phyloP scores from a whole-genome alignment of 2,329 filamentous ascomycete genomes.

The Aspergillus thermomutatus region DNA sequence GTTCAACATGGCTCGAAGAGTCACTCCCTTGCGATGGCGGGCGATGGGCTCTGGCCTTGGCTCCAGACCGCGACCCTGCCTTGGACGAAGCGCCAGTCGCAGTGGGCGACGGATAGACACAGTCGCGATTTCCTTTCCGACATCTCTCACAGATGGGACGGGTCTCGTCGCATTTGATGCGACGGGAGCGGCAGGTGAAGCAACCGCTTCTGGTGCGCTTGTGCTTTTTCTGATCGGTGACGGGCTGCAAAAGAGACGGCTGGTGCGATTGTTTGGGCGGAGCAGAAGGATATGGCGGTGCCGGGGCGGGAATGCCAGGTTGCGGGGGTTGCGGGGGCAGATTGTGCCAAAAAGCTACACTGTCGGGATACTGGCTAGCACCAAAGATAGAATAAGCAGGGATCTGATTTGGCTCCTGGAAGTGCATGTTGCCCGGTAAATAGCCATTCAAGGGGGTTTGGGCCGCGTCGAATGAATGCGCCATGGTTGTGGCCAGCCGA shows the following conservation, averaged over 20 bases:
- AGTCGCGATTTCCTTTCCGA: constrained; percentile 86
- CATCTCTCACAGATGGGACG: constrained; percentile 87
- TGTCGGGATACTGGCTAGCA: constrained; percentile 38
- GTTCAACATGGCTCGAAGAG: constrained; percentile 51
- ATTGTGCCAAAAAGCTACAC: constrained; percentile 44
- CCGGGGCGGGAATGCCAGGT: constrained; percentile 12
- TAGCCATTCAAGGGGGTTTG: constrained; percentile 28
- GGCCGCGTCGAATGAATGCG: constrained; percentile 28
- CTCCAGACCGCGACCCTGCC: constrained; percentile 36
- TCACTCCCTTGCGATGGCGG: constrained; percentile 44
- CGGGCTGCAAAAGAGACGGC: constrained; percentile 28
- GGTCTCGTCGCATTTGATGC: constrained; percentile 92
- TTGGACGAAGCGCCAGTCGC: constrained; percentile 39
- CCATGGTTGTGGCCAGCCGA: constrained; percentile 22
- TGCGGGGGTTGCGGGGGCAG: constrained; percentile 20
- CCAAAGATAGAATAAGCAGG: constrained; percentile 34
- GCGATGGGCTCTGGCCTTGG: constrained; percentile 40
- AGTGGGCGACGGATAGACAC: constrained; percentile 72
- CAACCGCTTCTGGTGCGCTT: constrained; percentile 90
- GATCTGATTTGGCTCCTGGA: constrained; percentile 22
- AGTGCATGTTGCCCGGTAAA: constrained; percentile 22
- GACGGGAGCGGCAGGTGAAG: constrained; percentile 82
- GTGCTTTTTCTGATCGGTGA: constrained; percentile 77
- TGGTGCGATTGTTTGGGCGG: constrained; percentile 20
- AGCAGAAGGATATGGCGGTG: constrained; percentile 17